phyloP scores from a whole-genome alignment of 345 rosid genomes.

The Cardamine occulta region DNA sequence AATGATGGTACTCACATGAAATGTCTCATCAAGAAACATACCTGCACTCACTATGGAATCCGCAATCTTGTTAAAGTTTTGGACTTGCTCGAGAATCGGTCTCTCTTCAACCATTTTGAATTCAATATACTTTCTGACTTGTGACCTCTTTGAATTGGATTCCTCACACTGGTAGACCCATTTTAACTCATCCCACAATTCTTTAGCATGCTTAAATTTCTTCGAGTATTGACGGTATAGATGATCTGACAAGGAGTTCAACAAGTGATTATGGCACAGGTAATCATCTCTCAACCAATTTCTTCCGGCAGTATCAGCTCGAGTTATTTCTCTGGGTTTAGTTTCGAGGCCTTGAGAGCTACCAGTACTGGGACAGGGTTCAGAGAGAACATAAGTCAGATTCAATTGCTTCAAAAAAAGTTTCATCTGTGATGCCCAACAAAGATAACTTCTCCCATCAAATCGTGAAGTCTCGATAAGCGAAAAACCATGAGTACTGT shows the following conservation, averaged over 20 bases:
- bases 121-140: constrained; percentile 77
- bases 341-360: constrained; percentile 41
- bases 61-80: constrained; percentile 69
- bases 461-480: constrained; percentile 59
- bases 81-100: constrained; percentile 61
- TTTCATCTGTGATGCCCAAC: constrained; percentile 72
- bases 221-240: constrained; percentile 61
- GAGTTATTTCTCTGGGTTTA: constrained; percentile 41
- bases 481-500: constrained; percentile 42
- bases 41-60: constrained; percentile 70
- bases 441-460: constrained; percentile 69
- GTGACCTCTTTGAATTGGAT: constrained; percentile 62
- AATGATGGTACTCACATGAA: constrained; percentile 70
- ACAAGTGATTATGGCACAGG: constrained; percentile 63
- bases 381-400: constrained; percentile 63
- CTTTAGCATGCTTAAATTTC: constrained; percentile 63
- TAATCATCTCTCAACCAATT: constrained; percentile 75
- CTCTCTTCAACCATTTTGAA: constrained; percentile 65
- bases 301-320: constrained; percentile 46
- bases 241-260: constrained; percentile 69
- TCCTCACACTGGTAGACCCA: constrained; percentile 68
- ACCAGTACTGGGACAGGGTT: constrained; percentile 50
- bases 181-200: constrained; percentile 81
- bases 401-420: constrained; percentile 66
- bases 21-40: constrained; percentile 64